Evolutionary conservation across 2,329 filamentous ascomycete species (phyloP), one percentile per base, ranked within the genome.

Genomic region (Alternaria sp.): DNA sequence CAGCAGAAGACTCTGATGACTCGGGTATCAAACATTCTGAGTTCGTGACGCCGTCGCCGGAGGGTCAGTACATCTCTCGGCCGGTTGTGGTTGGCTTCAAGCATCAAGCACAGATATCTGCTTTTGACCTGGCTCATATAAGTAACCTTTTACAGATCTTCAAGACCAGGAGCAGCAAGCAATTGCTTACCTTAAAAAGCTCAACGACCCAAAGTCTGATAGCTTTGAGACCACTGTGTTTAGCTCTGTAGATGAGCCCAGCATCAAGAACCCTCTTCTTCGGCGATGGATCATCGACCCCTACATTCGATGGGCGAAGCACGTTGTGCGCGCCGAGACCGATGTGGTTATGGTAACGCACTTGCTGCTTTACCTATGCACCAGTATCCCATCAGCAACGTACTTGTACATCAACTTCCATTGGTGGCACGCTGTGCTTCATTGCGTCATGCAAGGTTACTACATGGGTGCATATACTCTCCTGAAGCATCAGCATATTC

Each of bases 401-500:
- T 82, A 83, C 54, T 81, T 94, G 11, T 91, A 86, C 76, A 81
- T 83, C 66, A 79, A 82, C 69, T 93, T 93, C 77, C 84, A 82
- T 9, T 91, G 85, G 78, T 65, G 84, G 36, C 91, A 93, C 74
- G 91, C 84, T 9, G 66, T 91, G 14, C 65, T 87, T 28, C 91
- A 94, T 71, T 80, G 83, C 52, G 69, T 85, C 9, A 87, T 92
- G 81, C 86, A 90, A 68, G 78, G 84, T 33, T 90, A 83, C 72
- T 93, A 88, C 70, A 85, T 88, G 51, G 90, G 90, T 7, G 82
- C 88, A 2, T 94, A 92, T 78, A 94, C 90, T 0, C 81, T 94
- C 36, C 87, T 94, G 85, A 90, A 91, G 84, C 91, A 94, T 70
- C 90, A 94, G 71, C 91, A 94, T 74, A 93, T 94, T 67, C 91